phyloP scores from a whole-genome alignment of 208 protist species.

The Leishmania amazonensis region DNA sequence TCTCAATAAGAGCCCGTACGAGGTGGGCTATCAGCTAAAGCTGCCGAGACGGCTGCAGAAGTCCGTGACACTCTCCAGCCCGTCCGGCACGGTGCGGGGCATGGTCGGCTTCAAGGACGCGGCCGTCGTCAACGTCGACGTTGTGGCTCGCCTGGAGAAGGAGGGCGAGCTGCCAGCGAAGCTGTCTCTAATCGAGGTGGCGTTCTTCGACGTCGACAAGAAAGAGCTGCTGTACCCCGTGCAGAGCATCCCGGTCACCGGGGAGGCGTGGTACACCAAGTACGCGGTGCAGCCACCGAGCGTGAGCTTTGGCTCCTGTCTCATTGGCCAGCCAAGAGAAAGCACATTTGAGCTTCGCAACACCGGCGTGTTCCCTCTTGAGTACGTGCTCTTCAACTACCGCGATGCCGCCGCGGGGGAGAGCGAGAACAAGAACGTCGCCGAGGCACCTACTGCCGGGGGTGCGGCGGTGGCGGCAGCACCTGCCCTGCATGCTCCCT shows the following conservation, averaged over 20 bases:
- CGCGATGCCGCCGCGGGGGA: slow-evolving; percentile 33
- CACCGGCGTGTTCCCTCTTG: slow-evolving; percentile 84
- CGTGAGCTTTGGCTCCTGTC: slow-evolving; percentile 96
- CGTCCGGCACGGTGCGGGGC: slow-evolving; percentile 73
- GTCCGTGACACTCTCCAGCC: slow-evolving; percentile 61
- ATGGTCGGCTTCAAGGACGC: slow-evolving; percentile 89
- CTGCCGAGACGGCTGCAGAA: slow-evolving; percentile 74
- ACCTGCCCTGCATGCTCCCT: not conserved
- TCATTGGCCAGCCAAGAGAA: slow-evolving; percentile 82
- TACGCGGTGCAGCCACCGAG: slow-evolving; percentile 90
- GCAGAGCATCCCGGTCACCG: slow-evolving; percentile 76
- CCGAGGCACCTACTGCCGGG: not conserved
- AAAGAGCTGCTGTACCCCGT: slow-evolving; percentile 88
- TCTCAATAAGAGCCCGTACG: slow-evolving; percentile 95
- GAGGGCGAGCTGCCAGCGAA: slow-evolving; percentile 80
- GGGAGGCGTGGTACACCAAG: slow-evolving; percentile 90
- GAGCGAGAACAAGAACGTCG: not conserved
- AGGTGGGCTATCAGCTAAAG: slow-evolving; percentile 89
- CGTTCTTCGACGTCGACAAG: slow-evolving; percentile 79
- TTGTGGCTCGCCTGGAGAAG: slow-evolving; percentile 68
- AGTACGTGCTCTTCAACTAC: slow-evolving; percentile 83
- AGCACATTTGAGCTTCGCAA: slow-evolving; percentile 91
- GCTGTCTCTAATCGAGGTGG: slow-evolving; percentile 81
- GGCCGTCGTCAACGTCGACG: slow-evolving; percentile 80
- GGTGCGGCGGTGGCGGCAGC: slow-evolving; percentile 4